Percentiles rank a stretch among this genome's conserved stretches.
These are phyloP conservation scores for Schizochytrium sp. DNA, from an alignment of 108 stramenopile species.

Conservation along the genomic window DNA sequence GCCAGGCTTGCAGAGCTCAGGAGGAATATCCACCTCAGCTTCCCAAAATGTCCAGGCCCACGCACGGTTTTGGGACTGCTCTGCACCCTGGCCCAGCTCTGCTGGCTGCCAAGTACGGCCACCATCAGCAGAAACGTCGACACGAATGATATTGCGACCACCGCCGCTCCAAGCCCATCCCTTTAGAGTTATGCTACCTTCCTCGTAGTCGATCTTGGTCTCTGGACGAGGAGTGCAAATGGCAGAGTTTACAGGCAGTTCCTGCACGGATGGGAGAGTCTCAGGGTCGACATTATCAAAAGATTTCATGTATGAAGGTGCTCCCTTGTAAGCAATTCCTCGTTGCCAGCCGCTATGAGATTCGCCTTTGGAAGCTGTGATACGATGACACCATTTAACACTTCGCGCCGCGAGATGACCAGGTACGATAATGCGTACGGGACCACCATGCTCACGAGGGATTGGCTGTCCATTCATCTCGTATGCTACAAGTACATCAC, in stretches of 20 bases:
- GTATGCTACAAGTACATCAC: conserved; percentile 92
- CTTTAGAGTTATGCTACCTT: conserved; percentile 73
- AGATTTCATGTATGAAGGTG: conserved; percentile 5
- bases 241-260: conserved; percentile 78
- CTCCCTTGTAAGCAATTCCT: conserved; percentile 71
- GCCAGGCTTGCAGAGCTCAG: conserved; percentile 57
- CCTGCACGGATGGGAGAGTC: conserved; percentile 73
- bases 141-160: conserved; percentile 82
- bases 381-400: conserved; percentile 82
- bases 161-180: conserved; percentile 85
- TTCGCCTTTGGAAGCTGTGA: conserved; percentile 71
- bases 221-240: conserved; percentile 73
- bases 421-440: conserved; percentile 92
- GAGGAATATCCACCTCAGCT: conserved; percentile 64
- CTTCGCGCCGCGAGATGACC: conserved; percentile 84
- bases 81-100: conserved; percentile 67
- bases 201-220: conserved; percentile 65
- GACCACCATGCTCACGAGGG: conserved; percentile 94
- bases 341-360: conserved; percentile 80
- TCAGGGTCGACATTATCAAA: conserved; percentile 75
- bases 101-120: conserved; percentile 84
- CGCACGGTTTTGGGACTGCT: conserved; percentile 64
- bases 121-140: conserved; percentile 86
- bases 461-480: conserved; percentile 94
- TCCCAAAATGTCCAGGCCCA: conserved; percentile 80